phyloP scores from a whole-genome alignment of 169 alveolate species.

The Plasmodium reichenowi region DNA sequence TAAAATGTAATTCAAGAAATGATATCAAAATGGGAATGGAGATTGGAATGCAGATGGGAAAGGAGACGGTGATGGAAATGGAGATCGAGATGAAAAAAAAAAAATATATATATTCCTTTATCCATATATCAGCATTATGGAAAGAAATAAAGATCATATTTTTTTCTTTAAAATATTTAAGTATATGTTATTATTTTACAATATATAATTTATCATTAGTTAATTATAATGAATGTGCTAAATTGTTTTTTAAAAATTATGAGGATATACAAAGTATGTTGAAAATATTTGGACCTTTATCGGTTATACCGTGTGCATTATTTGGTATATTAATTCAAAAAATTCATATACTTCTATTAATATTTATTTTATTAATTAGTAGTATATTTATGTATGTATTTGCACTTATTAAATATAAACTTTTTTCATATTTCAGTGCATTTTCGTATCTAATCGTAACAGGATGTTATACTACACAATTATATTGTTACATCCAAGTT shows the following conservation, averaged over 20 bases:
- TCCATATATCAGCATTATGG: not conserved
- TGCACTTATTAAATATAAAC: conserved; percentile 48
- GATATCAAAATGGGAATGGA: too few relatives aligned
- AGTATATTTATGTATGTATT: conserved; percentile 77
- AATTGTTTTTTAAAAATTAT: conserved; percentile 65
- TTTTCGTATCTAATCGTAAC: conserved; percentile 77
- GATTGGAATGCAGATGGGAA: too few relatives aligned
- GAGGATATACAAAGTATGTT: conserved; percentile 39
- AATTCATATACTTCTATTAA: conserved; percentile 36
- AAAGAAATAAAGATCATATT: conserved; percentile 13
- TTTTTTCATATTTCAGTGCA: conserved; percentile 75
- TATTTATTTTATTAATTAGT: conserved; percentile 44
- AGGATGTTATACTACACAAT: conserved; percentile 80
- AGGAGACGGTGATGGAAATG: too few relatives aligned
- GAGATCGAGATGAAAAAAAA: too few relatives aligned
- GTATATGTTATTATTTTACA: conserved; percentile 67
- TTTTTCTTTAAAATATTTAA: conserved; percentile 50
- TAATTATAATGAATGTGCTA: conserved; percentile 71
- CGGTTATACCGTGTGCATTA: conserved; percentile 44
- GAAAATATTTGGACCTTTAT: conserved; percentile 67
- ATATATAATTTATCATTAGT: conserved; percentile 70
- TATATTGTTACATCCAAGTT: conserved; percentile 77
- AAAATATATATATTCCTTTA: not conserved
- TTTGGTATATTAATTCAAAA: conserved; percentile 56
- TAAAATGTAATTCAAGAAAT: too few relatives aligned